Evolutionary conservation across 108 stramenopile genomes (phyloP).

Genomic region (Craspedostauros australis): DNA sequence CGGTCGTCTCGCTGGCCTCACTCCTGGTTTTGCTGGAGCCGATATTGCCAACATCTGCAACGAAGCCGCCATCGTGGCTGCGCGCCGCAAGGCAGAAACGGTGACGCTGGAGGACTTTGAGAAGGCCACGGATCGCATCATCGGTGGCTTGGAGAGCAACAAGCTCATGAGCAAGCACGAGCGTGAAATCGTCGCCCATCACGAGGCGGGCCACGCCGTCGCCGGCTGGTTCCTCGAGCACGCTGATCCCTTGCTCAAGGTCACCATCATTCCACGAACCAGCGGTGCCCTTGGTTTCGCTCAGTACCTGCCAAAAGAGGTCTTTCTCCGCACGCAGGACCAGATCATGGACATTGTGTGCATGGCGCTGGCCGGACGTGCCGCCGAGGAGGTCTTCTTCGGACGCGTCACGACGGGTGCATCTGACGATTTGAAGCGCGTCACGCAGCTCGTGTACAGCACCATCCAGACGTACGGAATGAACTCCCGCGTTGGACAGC

Average conservation of each 20-base stretch:
- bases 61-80: conserved; percentile 97
- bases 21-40: conserved; percentile 93
- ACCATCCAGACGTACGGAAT: conserved; percentile 94
- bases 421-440: conserved; percentile 87
- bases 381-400: conserved; percentile 92
- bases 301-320: conserved; percentile 95
- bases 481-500: conserved; percentile 89
- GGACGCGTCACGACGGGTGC: conserved; percentile 94
- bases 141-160: conserved; percentile 93
- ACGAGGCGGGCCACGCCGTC: conserved; percentile 97
- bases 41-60: conserved; percentile 98
- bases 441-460: conserved; percentile 91
- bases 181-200: conserved; percentile 89
- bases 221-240: conserved; percentile 95
- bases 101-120: conserved; percentile 91
- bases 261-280: conserved; percentile 92
- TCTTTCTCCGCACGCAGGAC: conserved; percentile 67
- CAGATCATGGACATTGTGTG: conserved; percentile 95
- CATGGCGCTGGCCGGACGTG: conserved; percentile 96
- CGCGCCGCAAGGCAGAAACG: conserved; percentile 77
- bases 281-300: conserved; percentile 93
- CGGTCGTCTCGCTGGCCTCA: conserved; percentile 86
- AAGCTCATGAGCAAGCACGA: conserved; percentile 90
- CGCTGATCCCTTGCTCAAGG: conserved; percentile 94
- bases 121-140: conserved; percentile 89